phyloP scores from a whole-genome alignment of 2,329 filamentous ascomycete species.

The Penicillium sp. region DNA sequence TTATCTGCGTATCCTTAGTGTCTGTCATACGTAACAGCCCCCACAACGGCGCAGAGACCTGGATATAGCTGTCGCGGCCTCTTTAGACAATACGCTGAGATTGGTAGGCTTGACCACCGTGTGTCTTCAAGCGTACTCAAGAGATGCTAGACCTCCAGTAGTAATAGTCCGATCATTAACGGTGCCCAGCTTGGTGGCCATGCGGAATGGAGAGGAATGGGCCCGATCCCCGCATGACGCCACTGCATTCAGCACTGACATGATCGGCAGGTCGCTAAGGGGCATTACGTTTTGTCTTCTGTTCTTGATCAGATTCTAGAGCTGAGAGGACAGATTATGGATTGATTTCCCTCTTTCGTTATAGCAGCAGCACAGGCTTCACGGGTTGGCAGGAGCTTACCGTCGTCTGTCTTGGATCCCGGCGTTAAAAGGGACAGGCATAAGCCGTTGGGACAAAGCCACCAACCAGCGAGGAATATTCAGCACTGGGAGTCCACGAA shows the following conservation, averaged over 20 bases:
- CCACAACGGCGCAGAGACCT: not conserved
- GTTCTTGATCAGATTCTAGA: not conserved
- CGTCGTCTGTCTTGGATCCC: not conserved
- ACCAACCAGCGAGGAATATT: not conserved
- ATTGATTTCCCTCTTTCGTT: not conserved
- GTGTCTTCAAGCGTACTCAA: not conserved
- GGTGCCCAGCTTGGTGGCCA: not conserved
- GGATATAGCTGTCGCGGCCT: not conserved
- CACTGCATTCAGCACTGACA: not conserved
- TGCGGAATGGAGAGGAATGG: not conserved
- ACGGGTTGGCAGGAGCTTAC: not conserved
- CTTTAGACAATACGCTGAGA: not conserved
- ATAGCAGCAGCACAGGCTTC: not conserved
- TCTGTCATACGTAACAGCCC: not conserved
- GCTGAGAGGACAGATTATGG: not conserved
- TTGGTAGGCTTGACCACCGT: not conserved
- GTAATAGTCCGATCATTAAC: not conserved
- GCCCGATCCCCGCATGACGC: slow-evolving; percentile 3
- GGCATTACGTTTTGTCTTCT: not conserved
- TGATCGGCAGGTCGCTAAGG: not conserved
- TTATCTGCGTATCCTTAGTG: not conserved
- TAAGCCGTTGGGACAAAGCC: not conserved
- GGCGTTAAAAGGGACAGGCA: not conserved
- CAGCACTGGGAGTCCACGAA: not conserved
- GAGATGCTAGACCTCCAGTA: not conserved